phyloP scores from a whole-genome alignment of 2,329 filamentous ascomycete species.

The Fusarium concolor region DNA sequence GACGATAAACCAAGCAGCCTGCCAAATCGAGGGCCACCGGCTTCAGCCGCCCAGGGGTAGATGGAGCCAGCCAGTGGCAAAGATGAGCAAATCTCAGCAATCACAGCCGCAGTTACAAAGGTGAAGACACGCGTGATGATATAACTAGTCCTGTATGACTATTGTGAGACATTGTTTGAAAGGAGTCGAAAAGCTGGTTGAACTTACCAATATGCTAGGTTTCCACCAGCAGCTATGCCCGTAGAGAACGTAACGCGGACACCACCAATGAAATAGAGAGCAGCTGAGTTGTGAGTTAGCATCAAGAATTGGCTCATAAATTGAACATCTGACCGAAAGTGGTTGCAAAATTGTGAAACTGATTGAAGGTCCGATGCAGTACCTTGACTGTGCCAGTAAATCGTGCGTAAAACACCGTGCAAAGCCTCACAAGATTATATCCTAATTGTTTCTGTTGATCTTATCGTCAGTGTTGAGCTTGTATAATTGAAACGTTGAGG shows the following conservation, averaged over 20 bases:
- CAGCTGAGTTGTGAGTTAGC: neutral
- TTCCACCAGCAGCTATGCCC: neutral
- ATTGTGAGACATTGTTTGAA: too few species aligned
- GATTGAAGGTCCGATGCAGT: neutral
- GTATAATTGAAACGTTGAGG: too few species aligned
- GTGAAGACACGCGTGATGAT: neutral
- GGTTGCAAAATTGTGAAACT: constrained; percentile 8
- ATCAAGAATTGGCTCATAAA: accelerated
- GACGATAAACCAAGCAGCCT: neutral
- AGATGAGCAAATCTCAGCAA: neutral
- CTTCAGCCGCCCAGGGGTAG: constrained; percentile 8
- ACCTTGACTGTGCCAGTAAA: too few species aligned
- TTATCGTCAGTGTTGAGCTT: too few species aligned
- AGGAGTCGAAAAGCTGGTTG: too few species aligned
- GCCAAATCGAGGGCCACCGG: neutral
- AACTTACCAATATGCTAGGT: neutral
- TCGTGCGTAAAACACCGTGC: too few species aligned
- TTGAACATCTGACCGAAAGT: neutral
- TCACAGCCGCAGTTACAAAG: neutral
- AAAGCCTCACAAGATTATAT: too few species aligned
- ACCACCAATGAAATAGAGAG: neutral
- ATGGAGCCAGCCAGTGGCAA: neutral
- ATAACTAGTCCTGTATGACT: constrained; percentile 11
- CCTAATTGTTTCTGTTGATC: too few species aligned
- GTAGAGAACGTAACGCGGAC: neutral